These are phyloP conservation scores for Nannochloropsis gaditana DNA, from an alignment of 108 stramenopile genomes.

Conservation along the genomic window DNA sequence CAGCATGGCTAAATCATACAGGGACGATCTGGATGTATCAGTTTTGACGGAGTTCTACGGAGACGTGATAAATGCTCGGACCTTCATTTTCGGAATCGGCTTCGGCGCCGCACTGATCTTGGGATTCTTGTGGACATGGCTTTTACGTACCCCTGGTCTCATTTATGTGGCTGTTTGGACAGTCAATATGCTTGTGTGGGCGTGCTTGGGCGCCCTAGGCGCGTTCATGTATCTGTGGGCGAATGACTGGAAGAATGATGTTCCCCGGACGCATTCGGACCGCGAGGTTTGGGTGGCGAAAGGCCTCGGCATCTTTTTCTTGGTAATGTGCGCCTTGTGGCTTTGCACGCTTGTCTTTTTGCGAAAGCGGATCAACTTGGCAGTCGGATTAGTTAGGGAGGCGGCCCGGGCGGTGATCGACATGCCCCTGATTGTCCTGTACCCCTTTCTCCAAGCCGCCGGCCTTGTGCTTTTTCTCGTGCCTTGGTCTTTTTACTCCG, in stretches of 20 bases:
- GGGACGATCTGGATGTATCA: background rate
- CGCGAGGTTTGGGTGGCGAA: background rate
- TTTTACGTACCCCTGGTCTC: background rate
- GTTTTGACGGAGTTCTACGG: background rate
- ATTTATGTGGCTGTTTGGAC: slow-evolving; percentile 33
- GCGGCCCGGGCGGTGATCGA: slow-evolving; percentile 65
- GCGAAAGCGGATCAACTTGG: slow-evolving; percentile 71
- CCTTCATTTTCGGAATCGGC: slow-evolving; percentile 14
- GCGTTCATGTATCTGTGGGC: background rate
- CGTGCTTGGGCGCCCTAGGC: background rate
- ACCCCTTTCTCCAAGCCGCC: slow-evolving; percentile 59
- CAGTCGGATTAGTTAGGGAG: slow-evolving; percentile 76
- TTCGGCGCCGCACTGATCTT: slow-evolving; percentile 2
- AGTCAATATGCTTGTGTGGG: background rate
- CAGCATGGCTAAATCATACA: background rate
- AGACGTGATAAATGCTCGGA: background rate
- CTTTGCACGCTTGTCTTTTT: slow-evolving; percentile 66
- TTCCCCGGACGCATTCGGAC: background rate
- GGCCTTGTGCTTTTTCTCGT: slow-evolving; percentile 53
- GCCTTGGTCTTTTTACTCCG: slow-evolving; percentile 50
- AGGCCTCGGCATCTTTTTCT: slow-evolving; percentile 44
- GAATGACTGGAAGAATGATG: slow-evolving; percentile 16
- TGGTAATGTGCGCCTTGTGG: slow-evolving; percentile 57
- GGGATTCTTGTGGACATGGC: background rate
- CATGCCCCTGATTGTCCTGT: slow-evolving; percentile 68